Evolutionary conservation across 1,139 yeast genomes (phyloP), one percentile per base, ranked within the genome.

Genomic region (Pichia sp.): DNA sequence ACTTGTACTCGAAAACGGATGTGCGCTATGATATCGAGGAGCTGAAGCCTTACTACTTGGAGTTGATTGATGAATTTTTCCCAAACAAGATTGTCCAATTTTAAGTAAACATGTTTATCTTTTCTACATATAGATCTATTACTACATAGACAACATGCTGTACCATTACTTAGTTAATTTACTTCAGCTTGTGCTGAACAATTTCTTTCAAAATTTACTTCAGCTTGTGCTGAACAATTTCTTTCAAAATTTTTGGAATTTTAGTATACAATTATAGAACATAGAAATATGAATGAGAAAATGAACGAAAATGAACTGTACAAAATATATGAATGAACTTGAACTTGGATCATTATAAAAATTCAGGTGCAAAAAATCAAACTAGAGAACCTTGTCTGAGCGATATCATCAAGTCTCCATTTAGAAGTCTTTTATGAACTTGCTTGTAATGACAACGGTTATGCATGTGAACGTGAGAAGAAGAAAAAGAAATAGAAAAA

Each of bases 51-150:
- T 85, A 85, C 63, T 85, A 85, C 63, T 62, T 76, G 59, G 85
- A 81, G 10, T 71, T 85, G 59, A 85, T 85, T 49, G 85, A 84
- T 63, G 90, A 85, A 67, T 85, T 71, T 62, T 85, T 85, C 63
- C 90, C 91, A 0, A 68, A 71, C 10, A 78, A 75, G 61, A 64
- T 76, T 4, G 77, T 84, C 34, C 85, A 83, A 48, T 84, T 83
- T 67, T 84, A 64, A 69, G 12, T 14, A 12, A n/a, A 17, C 30
- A 3, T 40, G 31, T 46, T 41, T 20, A 38, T 17, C 41, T 38
- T 38, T 38, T 38, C 41, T 38, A 14, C 14, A 10, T n/a, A 38
- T n/a, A 38, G 41, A 38, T 38, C 41, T 38, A 38, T 38, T 20
- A 34, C 6, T 38, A 14, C 16, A 38, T 38, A 38, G 17, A 14